A percentile compares a stretch with the other conserved stretches of the same genome.
These are phyloP conservation scores for Hygrocybe coccinea DNA, from an alignment of 768 basidiomycete species.

Conservation along the genomic window DNA sequence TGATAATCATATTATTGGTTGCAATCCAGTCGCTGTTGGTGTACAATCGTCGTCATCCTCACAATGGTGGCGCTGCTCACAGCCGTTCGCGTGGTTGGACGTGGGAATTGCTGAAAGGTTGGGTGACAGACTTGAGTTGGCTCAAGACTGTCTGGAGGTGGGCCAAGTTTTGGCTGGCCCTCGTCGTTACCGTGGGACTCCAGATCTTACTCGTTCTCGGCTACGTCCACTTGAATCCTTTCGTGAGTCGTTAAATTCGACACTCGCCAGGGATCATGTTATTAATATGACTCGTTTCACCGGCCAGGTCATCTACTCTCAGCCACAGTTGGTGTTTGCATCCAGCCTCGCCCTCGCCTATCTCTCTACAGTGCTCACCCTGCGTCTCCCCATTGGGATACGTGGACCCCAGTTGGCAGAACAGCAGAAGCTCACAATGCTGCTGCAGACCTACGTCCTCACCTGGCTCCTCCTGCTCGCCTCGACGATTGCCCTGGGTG, in stretches of 20 bases:
- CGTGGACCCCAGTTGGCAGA: constrained; percentile 27
- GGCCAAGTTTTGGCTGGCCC: constrained; percentile 59
- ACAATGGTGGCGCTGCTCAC: constrained; percentile 5
- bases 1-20: constrained; percentile 45
- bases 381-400: constrained; percentile 31
- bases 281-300: not conserved
- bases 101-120: constrained; percentile 19
- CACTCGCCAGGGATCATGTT: no score
- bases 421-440: constrained; percentile 44
- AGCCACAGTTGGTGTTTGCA: constrained; percentile 44
- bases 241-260: constrained; percentile 39
- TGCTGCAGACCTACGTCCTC: constrained; percentile 50
- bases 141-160: constrained; percentile 41
- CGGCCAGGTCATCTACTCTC: constrained; percentile 56
- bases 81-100: constrained; percentile 13
- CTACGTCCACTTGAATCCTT: constrained; percentile 55
- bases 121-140: constrained; percentile 23
- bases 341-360: constrained; percentile 44
- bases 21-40: constrained; percentile 6
- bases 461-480: constrained; percentile 53
- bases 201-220: constrained; percentile 46
- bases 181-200: constrained; percentile 41
- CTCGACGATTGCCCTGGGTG: constrained; percentile 42
- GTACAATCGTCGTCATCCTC: not conserved
- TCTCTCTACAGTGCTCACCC: constrained; percentile 36